Evolutionary conservation across 192 early-diverging fungal genomes (phyloP).

Genomic region (Coemansia sp.): DNA sequence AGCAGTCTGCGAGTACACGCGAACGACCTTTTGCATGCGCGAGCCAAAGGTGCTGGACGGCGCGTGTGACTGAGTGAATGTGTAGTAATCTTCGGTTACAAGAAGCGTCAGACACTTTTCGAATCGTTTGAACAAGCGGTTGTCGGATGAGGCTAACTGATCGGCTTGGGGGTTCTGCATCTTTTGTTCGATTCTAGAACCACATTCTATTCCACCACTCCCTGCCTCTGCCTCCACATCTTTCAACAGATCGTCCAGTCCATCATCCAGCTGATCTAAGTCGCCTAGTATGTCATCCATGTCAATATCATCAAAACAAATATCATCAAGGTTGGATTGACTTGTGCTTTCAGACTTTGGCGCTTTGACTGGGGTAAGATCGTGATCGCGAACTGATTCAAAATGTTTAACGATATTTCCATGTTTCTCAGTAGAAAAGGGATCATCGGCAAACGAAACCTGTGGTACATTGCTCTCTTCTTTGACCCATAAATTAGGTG

Average conservation of each 20-base stretch:
- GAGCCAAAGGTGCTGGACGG: conserved; percentile 8
- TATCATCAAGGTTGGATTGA: conserved; percentile 13
- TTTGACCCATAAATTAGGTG: neutral
- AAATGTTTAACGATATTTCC: neutral
- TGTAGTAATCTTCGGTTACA: conserved; percentile 36
- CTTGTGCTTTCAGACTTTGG: neutral
- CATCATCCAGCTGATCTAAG: conserved; percentile 19
- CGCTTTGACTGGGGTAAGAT: neutral
- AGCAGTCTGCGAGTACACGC: conserved; percentile 46
- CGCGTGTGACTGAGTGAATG: conserved; percentile 11
- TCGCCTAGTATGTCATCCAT: conserved; percentile 34
- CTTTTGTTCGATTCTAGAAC: neutral
- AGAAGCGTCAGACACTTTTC: conserved; percentile 45
- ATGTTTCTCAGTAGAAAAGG: neutral
- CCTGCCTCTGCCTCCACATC: neutral
- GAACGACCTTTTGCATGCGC: conserved; percentile 34
- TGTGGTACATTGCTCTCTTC: neutral
- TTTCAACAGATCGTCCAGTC: conserved; percentile 21
- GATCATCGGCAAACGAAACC: neutral
- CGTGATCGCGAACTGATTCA: neutral
- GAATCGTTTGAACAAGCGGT: conserved; percentile 17
- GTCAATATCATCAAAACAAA: conserved; percentile 36
- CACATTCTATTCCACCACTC: neutral
- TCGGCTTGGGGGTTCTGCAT: neutral
- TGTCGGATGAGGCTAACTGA: neutral